These are phyloP conservation scores for Ilex asprella DNA, from an alignment of 257 asterid genomes.

Conservation along the genomic window DNA sequence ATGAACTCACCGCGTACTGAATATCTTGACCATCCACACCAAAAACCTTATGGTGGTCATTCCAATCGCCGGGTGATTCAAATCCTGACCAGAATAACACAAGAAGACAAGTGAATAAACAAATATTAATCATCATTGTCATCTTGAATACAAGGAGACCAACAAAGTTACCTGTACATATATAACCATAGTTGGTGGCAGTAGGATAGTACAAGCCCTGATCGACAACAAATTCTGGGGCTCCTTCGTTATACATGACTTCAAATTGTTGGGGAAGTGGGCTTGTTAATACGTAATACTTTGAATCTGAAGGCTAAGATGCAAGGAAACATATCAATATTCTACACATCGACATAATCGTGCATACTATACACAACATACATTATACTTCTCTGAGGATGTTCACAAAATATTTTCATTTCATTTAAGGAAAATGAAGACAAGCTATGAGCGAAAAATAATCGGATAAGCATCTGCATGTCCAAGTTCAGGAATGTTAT, in stretches of 20 bases:
- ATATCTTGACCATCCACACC: constrained; percentile 72
- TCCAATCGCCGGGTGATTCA: constrained; percentile 79
- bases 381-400: no score
- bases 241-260: constrained; percentile 72
- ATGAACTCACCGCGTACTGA: constrained; percentile 59
- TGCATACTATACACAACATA: neutral
- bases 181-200: constrained; percentile 64
- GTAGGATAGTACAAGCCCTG: constrained; percentile 74
- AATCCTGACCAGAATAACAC: constrained; percentile 34
- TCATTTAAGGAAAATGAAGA: neutral
- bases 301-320: constrained; percentile 35
- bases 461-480: constrained; percentile 55
- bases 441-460: constrained; percentile 11
- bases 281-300: constrained; percentile 28
- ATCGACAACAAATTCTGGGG: constrained; percentile 58
- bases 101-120: neutral
- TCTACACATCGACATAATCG: neutral
- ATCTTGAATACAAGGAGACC: neutral
- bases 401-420: no score
- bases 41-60: constrained; percentile 48
- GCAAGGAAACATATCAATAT: neutral
- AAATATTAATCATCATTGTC: neutral
- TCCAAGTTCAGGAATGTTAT: constrained; percentile 57
- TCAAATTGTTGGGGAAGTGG: constrained; percentile 35
- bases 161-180: constrained; percentile 58